Base-by-base conservation (phyloP, 192 early-diverging fungal genomes). In the Irineochytrium annulatum region DNA sequence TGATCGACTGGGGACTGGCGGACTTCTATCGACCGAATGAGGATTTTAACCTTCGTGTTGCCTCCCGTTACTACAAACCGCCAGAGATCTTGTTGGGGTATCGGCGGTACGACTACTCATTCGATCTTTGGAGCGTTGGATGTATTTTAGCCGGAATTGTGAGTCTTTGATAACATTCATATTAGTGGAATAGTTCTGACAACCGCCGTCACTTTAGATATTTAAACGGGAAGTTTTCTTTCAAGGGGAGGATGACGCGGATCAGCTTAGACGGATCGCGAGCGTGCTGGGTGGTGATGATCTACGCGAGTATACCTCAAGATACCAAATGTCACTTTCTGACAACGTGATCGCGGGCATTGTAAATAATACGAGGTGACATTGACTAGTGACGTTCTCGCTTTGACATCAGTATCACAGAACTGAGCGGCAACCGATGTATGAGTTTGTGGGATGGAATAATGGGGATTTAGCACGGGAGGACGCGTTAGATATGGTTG, bases 71-170 rank as follows among this genome's bases (percentile, higher is more conserved):
- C 44, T 81, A 72, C 52, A 79, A 78, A 55, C 58, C 71, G 2
- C 79, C 79, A 5, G 79, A 81, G 48, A 58, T 79, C 24, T 62
- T 80, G 19, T 41, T 76, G 13, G 73, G 69, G n/a, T 65, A 67
- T 30, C 61, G 63, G 4, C 54, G 41, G 2, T 81, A 81, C 44
- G 73, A 79, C 41, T 77, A 71, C 43, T 46, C 62, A 1, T 65
- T 81, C 22, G 79, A 81, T 59, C 66, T 81, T 52, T 81, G 77
- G 73, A 61, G 61, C 34, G 57, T 63, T 6, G 79, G 79, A 17
- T 75, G 74, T 43, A 59, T 79, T 16, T 49, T 81, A 33, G 79
- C 79, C 39, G 77, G 67, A 20, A 70, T 80, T 59, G 55, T 74
- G 46, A 59, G 33, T 62, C 26, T 70, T 33, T 34, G 43, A 27